Base-by-base conservation (phyloP, 1,139 yeast genomes). In the Geotrichum fermentans region DNA sequence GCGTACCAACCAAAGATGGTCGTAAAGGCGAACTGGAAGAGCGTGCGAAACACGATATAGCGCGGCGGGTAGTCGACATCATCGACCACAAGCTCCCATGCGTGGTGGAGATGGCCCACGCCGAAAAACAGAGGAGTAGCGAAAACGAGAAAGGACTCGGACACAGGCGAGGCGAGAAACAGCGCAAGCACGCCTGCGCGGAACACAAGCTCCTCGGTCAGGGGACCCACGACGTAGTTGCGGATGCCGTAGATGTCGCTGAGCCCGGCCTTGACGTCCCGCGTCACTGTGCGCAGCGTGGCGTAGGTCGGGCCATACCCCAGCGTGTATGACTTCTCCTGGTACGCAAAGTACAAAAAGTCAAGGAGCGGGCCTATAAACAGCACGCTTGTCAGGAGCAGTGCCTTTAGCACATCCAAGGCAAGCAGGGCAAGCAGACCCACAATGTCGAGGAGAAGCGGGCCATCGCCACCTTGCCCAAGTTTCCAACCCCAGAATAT, bases 71-170 rank as follows among this genome's bases (percentile, higher is more conserved):
- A 28, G 16, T 36, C 30, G 22, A 47, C 38, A 11, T 33, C 47
- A 38, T 50, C 51, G 7, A 64, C 59, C 53, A 71, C 72, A 47
- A 78, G 60, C 52, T 81, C 86, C 56, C 73, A 74, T 1, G 82
- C 95, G 65, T 92, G 97, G 63, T 92, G 96, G 17, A 85, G 52
- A 66, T 92, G 99, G 0, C 97, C 97, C n/a, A 87, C 61, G 1
- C 96, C 96, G 69, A 92, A 92, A 55, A 82, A 75, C 18, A 82
- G 60, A 0, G 97, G 96, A 1, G 90, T 74, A 24, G 67, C 64
- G 45, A 66, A 60, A 2, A 79, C 61, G 7, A 53, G 55, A 18
- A 35, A 33, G 11, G 22, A n/a, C 13, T 56, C 49, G 28, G 69
- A 55, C 14, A 61, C 51, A 22, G 59, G 55, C 3, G 61, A 65